These are phyloP conservation scores for Pseudogymnoascus sp. DNA, from an alignment of 2,329 filamentous ascomycete species.

Conservation along the genomic window DNA sequence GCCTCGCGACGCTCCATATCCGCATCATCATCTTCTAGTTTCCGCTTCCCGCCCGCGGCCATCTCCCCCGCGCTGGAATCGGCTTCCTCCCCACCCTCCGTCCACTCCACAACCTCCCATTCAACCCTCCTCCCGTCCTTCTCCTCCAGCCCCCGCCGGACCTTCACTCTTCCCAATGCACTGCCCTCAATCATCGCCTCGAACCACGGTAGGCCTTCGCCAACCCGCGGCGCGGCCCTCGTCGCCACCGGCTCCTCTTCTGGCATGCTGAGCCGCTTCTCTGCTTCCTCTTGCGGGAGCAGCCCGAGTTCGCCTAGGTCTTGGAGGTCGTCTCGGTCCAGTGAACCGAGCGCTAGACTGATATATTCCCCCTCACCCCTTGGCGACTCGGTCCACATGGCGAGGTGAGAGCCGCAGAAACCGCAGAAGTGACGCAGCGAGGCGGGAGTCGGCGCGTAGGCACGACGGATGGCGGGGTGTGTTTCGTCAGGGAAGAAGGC, in stretches of 20 bases:
- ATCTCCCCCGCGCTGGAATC: slow-evolving; percentile 16
- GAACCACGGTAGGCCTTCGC: slow-evolving; percentile 69
- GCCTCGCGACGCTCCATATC: background rate
- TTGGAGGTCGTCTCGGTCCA: slow-evolving; percentile 61
- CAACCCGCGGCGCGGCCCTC: slow-evolving; percentile 25
- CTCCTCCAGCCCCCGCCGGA: slow-evolving; percentile 44
- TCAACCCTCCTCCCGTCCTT: slow-evolving; percentile 62
- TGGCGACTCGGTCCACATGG: slow-evolving; percentile 73
- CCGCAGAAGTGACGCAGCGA: slow-evolving; percentile 78
- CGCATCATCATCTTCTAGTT: slow-evolving; percentile 34
- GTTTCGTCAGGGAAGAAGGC: slow-evolving; percentile 75
- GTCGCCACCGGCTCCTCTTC: slow-evolving; percentile 1
- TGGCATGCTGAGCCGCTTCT: slow-evolving; percentile 25
- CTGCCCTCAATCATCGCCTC: slow-evolving; percentile 74
- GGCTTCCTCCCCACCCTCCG: slow-evolving; percentile 36
- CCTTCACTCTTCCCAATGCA: slow-evolving; percentile 58
- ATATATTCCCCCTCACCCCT: slow-evolving; percentile 67
- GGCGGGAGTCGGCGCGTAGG: slow-evolving; percentile 52
- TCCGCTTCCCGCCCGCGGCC: slow-evolving; percentile 42
- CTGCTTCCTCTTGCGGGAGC: slow-evolving; percentile 43
- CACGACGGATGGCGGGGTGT: slow-evolving; percentile 54
- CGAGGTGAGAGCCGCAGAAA: slow-evolving; percentile 79
- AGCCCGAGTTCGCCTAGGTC: slow-evolving; percentile 67
- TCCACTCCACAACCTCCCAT: slow-evolving; percentile 79
- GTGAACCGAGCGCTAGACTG: slow-evolving; percentile 70